Percentiles rank a stretch among this genome's conserved stretches.
Conservation (phyloP, 345 rosid genomes). For the Garcia nutans region DNA sequence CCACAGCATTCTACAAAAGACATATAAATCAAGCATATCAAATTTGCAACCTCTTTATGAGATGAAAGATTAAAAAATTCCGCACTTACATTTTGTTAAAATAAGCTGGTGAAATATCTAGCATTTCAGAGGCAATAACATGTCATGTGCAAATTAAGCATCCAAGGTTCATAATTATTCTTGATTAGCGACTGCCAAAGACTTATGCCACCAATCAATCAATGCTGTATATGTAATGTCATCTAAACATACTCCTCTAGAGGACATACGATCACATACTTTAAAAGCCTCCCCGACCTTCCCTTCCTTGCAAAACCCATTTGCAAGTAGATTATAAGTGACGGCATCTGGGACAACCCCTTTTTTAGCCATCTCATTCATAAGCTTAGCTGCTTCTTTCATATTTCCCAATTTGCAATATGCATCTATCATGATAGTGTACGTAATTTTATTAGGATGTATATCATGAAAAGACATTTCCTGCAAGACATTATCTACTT, state of each 20-base stretch:
- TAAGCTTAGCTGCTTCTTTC: conserved; percentile 58
- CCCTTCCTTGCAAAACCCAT: conserved; percentile 61
- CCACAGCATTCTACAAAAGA: neutral
- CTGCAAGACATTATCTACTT: conserved; percentile 44
- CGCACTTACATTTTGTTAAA: conserved; percentile 3
- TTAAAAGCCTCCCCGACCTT: conserved; percentile 52
- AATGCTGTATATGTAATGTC: conserved; percentile 67
- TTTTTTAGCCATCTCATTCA: conserved; percentile 54
- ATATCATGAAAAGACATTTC: conserved; percentile 57
- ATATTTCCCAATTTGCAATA: conserved; percentile 44
- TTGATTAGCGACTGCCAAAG: conserved; percentile 26
- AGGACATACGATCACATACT: conserved; percentile 42
- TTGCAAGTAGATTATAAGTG: conserved; percentile 58
- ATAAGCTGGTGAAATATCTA: neutral
- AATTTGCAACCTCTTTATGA: conserved; percentile 2
- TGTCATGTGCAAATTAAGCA: neutral
- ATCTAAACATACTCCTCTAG: conserved; percentile 36
- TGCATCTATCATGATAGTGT: conserved; percentile 57
- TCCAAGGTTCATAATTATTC: conserved; percentile 25
- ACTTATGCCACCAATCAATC: conserved; percentile 47
- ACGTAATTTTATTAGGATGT: conserved; percentile 70
- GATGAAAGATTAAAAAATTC: neutral
- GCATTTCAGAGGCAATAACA: neutral
- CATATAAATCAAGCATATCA: neutral
- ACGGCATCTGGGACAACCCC: conserved; percentile 59